Evolutionary conservation across 805 yeast genomes (phyloP), one percentile per base, ranked within the genome.

Genomic region (Monosporozyma aerobia): DNA sequence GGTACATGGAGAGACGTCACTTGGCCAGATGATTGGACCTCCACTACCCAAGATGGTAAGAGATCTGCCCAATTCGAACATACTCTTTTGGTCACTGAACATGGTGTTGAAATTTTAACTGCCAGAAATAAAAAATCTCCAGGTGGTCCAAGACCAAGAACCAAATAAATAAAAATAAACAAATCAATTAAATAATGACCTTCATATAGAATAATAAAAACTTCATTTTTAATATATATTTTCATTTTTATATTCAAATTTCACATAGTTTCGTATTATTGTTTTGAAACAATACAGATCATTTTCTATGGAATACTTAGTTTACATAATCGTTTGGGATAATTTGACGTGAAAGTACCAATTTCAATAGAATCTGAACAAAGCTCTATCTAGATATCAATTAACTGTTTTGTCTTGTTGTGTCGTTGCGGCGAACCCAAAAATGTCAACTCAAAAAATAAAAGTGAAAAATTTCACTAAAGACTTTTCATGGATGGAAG

Each of bases 21-120:
- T 53, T 94, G 99, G 99, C 99, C 99, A 2, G 99, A 94, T 69
- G 86, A 88, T 69, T 94, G 99, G 99, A 94, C 99, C 5, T 81
- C 95, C 1, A 80, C 81, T 16, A 94, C 99, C 16, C 82, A 82
- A 43, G 99, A 94, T 66, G 99, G 99, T 51, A 80, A 81, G 63
- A 74, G 79, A 55, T 83, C 92, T 61, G 98, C 99, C 0, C 99
- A 94, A 70, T 94, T 94, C 62, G 96, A 94, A 71, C 97, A 94
- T 68, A 92, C 95, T 65, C 63, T 94, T 64, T 70, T 94, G 54
- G 94, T 94, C 41, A 94, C 99, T 7, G 98, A 90, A 65, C 84
- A 82, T 50, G 99, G 99, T 22, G 87, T 82, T 29, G 99, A 94
- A 73, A 83, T 92, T 14, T 77, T 94, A 59, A 85, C 95, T 25